Conservation (phyloP, 73 alveolate species). For the Paramecium caudatum region DNA sequence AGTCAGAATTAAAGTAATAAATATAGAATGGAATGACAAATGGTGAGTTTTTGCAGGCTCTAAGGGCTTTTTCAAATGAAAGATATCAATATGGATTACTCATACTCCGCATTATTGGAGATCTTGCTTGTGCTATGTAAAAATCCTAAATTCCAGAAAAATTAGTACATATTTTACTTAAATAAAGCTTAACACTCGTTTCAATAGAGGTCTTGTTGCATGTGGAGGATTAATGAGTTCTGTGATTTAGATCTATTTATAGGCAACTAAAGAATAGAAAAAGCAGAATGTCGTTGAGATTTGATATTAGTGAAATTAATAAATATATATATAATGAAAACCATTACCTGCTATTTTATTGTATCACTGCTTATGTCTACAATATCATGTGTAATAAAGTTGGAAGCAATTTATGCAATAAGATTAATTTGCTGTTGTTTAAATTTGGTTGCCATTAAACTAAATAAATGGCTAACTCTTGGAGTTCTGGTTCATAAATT, state of each 20-base stretch:
- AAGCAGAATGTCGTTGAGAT: background rate
- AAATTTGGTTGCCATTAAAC: slow-evolving; percentile 2
- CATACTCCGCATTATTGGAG: slow-evolving; percentile 22
- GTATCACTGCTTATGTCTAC: background rate
- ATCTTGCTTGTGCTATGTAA: slow-evolving; percentile 42
- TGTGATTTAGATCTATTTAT: background rate
- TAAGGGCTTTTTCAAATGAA: background rate
- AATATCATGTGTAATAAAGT: background rate
- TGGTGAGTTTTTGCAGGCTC: background rate
- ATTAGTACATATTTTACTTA: background rate
- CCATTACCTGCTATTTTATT: background rate
- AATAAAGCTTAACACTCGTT: slow-evolving; percentile 16
- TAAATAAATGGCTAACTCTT: background rate
- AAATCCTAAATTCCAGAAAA: slow-evolving; percentile 59
- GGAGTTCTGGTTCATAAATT: slow-evolving; percentile 6
- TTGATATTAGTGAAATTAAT: too few relatives aligned
- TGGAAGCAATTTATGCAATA: slow-evolving; percentile 11
- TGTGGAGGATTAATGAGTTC: slow-evolving; percentile 54
- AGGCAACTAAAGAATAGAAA: background rate
- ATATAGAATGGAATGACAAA: slow-evolving; percentile 41
- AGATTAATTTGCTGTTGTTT: slow-evolving; percentile 6
- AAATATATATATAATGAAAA: slow-evolving; percentile 21
- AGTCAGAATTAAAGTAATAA: slow-evolving; percentile 36
- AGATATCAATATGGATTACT: slow-evolving; percentile 37
- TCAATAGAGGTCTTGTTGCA: slow-evolving; percentile 59